Evolutionary conservation across 768 basidiomycete species (phyloP).

Genomic region (Boletellus ananiceps): DNA sequence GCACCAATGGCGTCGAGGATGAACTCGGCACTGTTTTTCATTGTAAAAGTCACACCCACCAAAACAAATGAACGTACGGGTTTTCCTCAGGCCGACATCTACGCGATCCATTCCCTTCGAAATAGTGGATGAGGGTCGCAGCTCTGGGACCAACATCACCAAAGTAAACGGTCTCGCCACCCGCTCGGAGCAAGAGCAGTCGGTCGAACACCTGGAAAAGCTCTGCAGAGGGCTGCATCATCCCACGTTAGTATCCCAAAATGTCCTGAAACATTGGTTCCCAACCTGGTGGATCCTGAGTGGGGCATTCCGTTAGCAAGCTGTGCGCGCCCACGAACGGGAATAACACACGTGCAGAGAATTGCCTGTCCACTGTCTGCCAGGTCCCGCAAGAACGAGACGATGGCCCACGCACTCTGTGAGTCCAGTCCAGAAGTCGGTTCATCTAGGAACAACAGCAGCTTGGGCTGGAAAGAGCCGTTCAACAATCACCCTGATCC

Average conservation of each 20-base stretch:
- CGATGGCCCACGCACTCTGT: slow-evolving; percentile 81
- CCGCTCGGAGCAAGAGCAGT: slow-evolving; percentile 69
- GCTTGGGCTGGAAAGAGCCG: slow-evolving; percentile 47
- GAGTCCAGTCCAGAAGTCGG: slow-evolving; percentile 87
- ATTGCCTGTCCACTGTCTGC: slow-evolving; percentile 84
- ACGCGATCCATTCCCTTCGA: slow-evolving; percentile 63
- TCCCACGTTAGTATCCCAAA: background rate
- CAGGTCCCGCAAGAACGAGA: slow-evolving; percentile 68
- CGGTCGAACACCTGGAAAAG: slow-evolving; percentile 80
- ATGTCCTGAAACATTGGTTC: background rate
- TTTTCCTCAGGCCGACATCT: slow-evolving; percentile 65
- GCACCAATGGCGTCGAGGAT: slow-evolving; percentile 74
- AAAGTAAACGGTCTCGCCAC: slow-evolving; percentile 67
- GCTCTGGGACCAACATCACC: slow-evolving; percentile 66
- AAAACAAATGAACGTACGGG: slow-evolving; percentile 44
- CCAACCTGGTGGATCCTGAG: slow-evolving; percentile 40
- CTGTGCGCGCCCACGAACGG: background rate
- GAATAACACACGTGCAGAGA: slow-evolving; percentile 69
- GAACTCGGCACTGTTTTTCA: slow-evolving; percentile 45
- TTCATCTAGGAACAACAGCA: slow-evolving; percentile 84
- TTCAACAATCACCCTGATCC: background rate
- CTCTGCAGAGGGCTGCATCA: slow-evolving; percentile 66
- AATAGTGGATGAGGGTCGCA: slow-evolving; percentile 65
- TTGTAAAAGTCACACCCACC: slow-evolving; percentile 48
- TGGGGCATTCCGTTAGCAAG: background rate